Conservation (phyloP, 208 protist species). For the Zelonia costaricensis region DNA sequence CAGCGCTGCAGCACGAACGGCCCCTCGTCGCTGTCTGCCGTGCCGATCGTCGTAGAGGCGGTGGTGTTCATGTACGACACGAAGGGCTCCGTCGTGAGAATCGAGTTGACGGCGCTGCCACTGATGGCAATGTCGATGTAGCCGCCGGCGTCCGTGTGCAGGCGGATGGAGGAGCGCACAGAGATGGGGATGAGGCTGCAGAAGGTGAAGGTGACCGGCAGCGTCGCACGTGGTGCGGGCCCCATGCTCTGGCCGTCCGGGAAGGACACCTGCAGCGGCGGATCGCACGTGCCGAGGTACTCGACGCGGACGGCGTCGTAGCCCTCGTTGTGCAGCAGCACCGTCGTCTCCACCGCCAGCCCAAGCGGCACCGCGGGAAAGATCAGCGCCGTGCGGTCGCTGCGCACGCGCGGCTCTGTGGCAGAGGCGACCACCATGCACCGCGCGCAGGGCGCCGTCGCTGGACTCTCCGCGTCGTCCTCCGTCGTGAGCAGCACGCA, state of each 20-base stretch:
- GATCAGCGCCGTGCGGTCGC: conserved; percentile 75
- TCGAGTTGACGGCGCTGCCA: conserved; percentile 87
- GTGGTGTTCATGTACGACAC: conserved; percentile 31
- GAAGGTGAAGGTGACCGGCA: conserved; percentile 80
- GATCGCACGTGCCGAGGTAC: conserved; percentile 65
- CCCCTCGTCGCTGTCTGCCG: conserved; percentile 8
- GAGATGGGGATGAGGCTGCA: conserved; percentile 29
- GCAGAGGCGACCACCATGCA: conserved; percentile 62
- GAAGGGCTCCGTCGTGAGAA: conserved; percentile 73
- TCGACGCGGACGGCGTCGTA: conserved; percentile 90
- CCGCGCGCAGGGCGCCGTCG: conserved; percentile 49
- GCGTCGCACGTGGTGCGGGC: conserved; percentile 28
- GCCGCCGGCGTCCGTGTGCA: conserved; percentile 77
- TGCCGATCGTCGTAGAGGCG: conserved; percentile 29
- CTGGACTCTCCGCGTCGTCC: conserved; percentile 17
- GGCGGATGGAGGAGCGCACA: conserved; percentile 70
- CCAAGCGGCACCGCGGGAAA: conserved; percentile 91
- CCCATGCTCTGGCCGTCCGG: conserved; percentile 59
- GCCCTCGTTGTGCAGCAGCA: conserved; percentile 92
- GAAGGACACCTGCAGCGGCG: conserved; percentile 82
- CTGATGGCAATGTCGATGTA: conserved; percentile 77
- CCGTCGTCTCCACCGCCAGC: conserved; percentile 52
- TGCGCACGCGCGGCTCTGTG: conserved; percentile 72
- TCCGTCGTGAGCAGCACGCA: conserved; percentile 62
- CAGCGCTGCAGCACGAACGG: conserved; percentile 13